Evolutionary conservation across 2,329 filamentous ascomycete species (phyloP), one percentile per base, ranked within the genome.

Genomic region (Paracorniculantispora psalliotae): DNA sequence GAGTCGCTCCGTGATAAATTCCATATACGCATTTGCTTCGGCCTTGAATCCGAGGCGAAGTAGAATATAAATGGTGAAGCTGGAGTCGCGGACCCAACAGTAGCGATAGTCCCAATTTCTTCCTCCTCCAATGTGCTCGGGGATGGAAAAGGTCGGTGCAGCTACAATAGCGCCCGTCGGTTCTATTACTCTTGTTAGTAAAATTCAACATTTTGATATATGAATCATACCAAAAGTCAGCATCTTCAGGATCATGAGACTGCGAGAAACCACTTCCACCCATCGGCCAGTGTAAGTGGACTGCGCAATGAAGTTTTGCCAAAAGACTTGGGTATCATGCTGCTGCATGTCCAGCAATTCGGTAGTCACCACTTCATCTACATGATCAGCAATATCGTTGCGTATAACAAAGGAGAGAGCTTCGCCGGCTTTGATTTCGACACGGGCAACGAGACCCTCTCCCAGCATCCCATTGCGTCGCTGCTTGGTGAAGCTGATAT

Each of bases 141-240:
- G 89, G 1, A 92, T 80, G 0, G 88, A 91, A 66, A 92, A 92
- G 0, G 88, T 92, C 0, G 89, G 88, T 1, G 89, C 82, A 1
- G 89, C 89, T 35, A 91, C 80, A 53, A 92, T 91, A 9, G 89
- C 89, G 2, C 89, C 89, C 0, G 88, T 92, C 0, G 88, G 89
- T 67, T 92, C 89, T 74, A 25, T 10, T 3, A 15, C 17, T 17
- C n/a, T 52, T 44, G 30, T 28, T 21, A 15, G 4, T 21, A 9
- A 17, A 35, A 48, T 12, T 8, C 1, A 25, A 37, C 23, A 12
- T 37, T 13, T n/a, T 7, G 19, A 15, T 1, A 17, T 0, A 9
- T 15, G 28, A 8, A 33, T 13, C 60, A 44, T 61, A 74, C 72
- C 72, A 65, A 87, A 92, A 0, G 88, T 91, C 65, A 92, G 77